Conservation (phyloP, 768 basidiomycete genomes). For the Lentinula guzmanii region DNA sequence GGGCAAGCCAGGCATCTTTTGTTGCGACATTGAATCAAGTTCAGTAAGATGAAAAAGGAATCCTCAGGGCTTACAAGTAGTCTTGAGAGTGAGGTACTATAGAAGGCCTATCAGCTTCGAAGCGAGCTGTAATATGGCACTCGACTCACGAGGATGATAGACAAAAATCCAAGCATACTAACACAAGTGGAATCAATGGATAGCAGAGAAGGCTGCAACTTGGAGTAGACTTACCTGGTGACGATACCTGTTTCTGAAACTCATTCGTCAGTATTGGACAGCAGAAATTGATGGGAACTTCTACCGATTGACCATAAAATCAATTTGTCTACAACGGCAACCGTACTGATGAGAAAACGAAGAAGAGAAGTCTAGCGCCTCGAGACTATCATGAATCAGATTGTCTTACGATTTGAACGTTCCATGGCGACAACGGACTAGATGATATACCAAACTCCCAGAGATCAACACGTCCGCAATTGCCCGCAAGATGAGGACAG, state of each 20-base stretch:
- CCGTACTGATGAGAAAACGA: not conserved
- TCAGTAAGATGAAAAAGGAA: not conserved
- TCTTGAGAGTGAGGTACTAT: not conserved
- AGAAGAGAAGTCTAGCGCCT: not conserved
- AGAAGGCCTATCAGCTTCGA: not conserved
- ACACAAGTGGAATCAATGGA: not conserved
- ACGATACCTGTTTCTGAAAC: not conserved
- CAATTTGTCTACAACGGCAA: not conserved
- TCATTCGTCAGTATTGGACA: not conserved
- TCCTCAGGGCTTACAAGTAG: not conserved
- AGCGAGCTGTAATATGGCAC: too few species aligned
- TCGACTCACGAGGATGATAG: not conserved
- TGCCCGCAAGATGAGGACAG: not conserved
- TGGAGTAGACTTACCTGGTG: not conserved
- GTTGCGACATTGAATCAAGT: not conserved
- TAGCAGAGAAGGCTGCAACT: not conserved
- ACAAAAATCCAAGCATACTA: not conserved
- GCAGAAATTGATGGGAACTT: not conserved
- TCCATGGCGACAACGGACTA: not conserved
- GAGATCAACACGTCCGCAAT: not conserved
- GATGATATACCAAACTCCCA: not conserved
- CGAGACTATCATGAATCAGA: not conserved
- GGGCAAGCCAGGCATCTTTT: not conserved
- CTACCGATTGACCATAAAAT: not conserved
- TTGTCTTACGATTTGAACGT: not conserved